Conservation (phyloP, 2,329 filamentous ascomycete genomes). For the Colletotrichum sp. region DNA sequence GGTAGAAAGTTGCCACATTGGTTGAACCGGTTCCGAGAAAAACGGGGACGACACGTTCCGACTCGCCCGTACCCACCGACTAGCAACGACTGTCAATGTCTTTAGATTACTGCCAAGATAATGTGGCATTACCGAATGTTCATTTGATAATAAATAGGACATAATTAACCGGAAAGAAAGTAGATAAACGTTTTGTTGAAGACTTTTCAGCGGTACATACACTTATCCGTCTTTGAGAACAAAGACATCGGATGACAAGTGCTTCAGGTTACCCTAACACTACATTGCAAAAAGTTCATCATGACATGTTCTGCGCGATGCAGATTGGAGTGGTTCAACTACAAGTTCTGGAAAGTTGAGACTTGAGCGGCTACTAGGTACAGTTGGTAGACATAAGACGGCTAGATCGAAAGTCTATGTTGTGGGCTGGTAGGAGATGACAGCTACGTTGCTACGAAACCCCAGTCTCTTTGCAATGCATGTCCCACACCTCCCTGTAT, state of each 20-base stretch:
- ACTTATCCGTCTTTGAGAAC: not conserved
- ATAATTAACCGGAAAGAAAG: rapidly evolving
- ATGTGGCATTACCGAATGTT: rapidly evolving
- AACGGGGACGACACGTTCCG: rapidly evolving
- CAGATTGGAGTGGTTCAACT: rapidly evolving
- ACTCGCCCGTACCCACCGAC: not conserved
- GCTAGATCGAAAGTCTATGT: not conserved
- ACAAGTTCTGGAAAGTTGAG: not conserved
- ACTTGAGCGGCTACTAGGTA: not conserved
- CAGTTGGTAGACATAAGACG: rapidly evolving
- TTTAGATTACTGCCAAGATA: not conserved
- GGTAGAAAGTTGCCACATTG: not conserved
- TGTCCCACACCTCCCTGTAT: not conserved
- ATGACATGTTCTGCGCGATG: not conserved
- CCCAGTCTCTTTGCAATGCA: not conserved
- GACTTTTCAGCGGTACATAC: not conserved
- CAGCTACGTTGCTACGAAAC: not conserved
- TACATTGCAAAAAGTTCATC: not conserved
- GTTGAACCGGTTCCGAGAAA: not conserved
- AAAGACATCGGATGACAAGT: no score
- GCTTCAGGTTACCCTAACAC: not conserved
- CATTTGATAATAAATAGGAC: rapidly evolving
- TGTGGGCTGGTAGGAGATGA: not conserved
- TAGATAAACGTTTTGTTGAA: rapidly evolving
- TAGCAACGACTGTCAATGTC: not conserved